A percentile compares a stretch with the other conserved stretches of the same genome.
phyloP scores from a whole-genome alignment of 1,139 yeast species.

The Geotrichum phurueaensis region DNA sequence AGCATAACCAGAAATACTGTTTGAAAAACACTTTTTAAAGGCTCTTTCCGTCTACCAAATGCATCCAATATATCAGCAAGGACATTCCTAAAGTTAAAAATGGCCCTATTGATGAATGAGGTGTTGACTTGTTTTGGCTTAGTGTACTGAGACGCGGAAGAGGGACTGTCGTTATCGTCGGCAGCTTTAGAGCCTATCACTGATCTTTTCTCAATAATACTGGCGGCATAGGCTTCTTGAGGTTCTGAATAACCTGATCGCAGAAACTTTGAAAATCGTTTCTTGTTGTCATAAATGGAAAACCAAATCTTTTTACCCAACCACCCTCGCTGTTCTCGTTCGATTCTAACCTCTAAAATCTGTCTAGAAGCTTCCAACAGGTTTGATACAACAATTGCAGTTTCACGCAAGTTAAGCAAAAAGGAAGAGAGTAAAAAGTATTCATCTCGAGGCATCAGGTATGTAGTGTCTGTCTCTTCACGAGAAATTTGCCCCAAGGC shows the following conservation, averaged over 20 bases:
- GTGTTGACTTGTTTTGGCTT: conserved; percentile 1
- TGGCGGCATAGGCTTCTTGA: conserved; percentile 25
- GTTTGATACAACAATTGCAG: conserved; percentile 33
- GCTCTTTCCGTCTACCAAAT: conserved; percentile 32
- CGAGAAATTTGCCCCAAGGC: conserved; percentile 21
- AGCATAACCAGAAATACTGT: conserved; percentile 42
- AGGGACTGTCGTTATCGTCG: background rate
- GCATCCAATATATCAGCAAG: conserved; percentile 26
- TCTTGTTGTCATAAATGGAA: conserved; percentile 35
- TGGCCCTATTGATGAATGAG: background rate
- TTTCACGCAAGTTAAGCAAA: conserved; percentile 43
- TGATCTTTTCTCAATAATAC: conserved; percentile 16
- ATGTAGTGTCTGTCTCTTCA: conserved; percentile 14
- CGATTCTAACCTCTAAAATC: conserved; percentile 33
- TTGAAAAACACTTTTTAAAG: conserved; percentile 44
- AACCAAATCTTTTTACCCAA: conserved; percentile 42
- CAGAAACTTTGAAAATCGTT: conserved; percentile 37
- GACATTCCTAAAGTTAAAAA: conserved; percentile 6
- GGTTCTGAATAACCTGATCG: conserved; percentile 24
- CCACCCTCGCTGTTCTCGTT: conserved; percentile 36
- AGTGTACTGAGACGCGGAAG: background rate
- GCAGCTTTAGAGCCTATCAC: background rate
- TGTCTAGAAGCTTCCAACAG: conserved; percentile 34
- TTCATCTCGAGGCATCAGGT: conserved; percentile 44
- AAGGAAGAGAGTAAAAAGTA: conserved; percentile 46